These are phyloP conservation scores for Dalbergia cochinchinensis DNA, from an alignment of 306 rosid genomes.

Conservation along the genomic window DNA sequence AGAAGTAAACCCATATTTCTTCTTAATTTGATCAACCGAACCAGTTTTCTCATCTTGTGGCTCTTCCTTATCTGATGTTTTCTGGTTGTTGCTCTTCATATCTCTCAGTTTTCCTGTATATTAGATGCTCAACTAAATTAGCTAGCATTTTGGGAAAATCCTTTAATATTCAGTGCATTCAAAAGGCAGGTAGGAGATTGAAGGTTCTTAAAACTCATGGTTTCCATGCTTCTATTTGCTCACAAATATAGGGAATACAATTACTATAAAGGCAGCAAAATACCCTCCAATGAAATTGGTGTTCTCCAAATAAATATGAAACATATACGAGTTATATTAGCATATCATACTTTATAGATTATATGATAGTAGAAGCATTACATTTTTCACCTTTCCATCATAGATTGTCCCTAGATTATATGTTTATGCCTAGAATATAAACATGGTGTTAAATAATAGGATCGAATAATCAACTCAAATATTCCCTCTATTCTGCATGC, in stretches of 20 bases:
- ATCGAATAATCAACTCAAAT: too few relatives aligned
- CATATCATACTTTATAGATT: too few relatives aligned
- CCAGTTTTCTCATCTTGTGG: conserved; percentile 62
- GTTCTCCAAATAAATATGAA: too few relatives aligned
- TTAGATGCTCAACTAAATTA: conserved; percentile 40
- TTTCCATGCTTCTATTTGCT: neutral
- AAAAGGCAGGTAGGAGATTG: neutral
- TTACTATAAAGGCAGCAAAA: too few relatives aligned
- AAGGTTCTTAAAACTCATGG: neutral
- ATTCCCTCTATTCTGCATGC: too few relatives aligned
- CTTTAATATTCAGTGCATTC: conserved; percentile 9
- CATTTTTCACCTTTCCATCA: too few relatives aligned
- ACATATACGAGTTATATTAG: too few relatives aligned
- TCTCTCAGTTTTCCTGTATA: conserved; percentile 82
- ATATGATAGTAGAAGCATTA: too few relatives aligned
- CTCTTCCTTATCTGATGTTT: conserved; percentile 64
- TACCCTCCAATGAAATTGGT: too few relatives aligned
- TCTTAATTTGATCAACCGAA: conserved; percentile 78
- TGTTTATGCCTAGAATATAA: too few relatives aligned
- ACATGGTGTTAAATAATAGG: too few relatives aligned
- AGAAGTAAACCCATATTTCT: conserved; percentile 75
- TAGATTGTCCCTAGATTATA: too few relatives aligned
- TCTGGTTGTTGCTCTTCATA: conserved; percentile 68
- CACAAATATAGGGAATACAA: neutral
- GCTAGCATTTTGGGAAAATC: conserved; percentile 2